Evolutionary conservation across 495 filamentous ascomycete genomes (phyloP).

Genomic region (Penicillium roqueforti): DNA sequence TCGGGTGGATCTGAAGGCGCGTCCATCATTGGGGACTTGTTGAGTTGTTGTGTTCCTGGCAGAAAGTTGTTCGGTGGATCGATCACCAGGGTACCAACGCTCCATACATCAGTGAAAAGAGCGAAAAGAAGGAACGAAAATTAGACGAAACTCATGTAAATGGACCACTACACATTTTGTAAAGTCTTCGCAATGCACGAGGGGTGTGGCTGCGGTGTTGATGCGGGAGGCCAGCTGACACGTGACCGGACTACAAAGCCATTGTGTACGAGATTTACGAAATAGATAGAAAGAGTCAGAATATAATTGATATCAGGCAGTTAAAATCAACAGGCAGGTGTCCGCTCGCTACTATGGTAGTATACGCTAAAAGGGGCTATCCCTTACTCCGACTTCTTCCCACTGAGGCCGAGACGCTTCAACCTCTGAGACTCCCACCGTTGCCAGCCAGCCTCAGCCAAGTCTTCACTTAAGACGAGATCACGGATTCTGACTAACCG

Average conservation of each 20-base stretch:
- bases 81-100: constrained; percentile 7
- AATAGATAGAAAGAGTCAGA: neutral
- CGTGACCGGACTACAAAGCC: constrained; percentile 1
- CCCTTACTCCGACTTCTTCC: constrained; percentile 30
- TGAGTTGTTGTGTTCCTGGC: constrained; percentile 2
- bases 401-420: constrained; percentile 29
- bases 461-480: constrained; percentile 82
- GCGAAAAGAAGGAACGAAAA: neutral
- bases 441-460: constrained; percentile 89
- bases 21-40: constrained; percentile 28
- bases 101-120: constrained; percentile 13
- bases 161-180: neutral
- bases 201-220: constrained; percentile 7
- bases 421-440: constrained; percentile 65
- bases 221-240: neutral
- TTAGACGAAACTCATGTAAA: neutral
- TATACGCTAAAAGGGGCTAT: neutral
- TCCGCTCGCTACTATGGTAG: constrained; percentile 1
- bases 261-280: neutral
- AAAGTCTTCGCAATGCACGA: neutral
- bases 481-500: constrained; percentile 70
- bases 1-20: constrained; percentile 20
- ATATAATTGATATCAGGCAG: neutral
- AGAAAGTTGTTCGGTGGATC: constrained; percentile 6
- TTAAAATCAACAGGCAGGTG: neutral